Conservation (phyloP, 768 basidiomycete species). For the Mycena indigotica region DNA sequence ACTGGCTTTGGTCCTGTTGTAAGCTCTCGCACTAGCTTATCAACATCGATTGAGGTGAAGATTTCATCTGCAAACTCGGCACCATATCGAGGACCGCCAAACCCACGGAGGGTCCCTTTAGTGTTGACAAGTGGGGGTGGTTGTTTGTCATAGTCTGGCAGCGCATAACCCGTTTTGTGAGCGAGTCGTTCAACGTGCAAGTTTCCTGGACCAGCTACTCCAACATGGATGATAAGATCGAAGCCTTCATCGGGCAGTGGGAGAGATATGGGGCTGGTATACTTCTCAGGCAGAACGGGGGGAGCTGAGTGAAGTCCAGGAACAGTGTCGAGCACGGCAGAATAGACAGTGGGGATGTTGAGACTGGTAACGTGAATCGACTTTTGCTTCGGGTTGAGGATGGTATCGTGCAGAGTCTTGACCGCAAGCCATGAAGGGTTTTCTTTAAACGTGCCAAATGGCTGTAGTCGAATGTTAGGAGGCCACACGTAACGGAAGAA, state of each 20-base stretch:
- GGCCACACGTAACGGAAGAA: not conserved
- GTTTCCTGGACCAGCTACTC: conserved; percentile 12
- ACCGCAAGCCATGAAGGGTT: conserved; percentile 80
- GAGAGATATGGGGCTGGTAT: conserved; percentile 10
- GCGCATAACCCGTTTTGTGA: conserved; percentile 22
- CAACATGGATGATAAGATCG: conserved; percentile 20
- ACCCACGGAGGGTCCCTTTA: conserved; percentile 11
- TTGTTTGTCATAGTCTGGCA: conserved; percentile 16
- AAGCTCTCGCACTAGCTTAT: conserved; percentile 13
- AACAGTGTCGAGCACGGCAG: conserved; percentile 14
- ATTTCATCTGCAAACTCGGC: conserved; percentile 21
- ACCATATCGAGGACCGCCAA: conserved; percentile 14
- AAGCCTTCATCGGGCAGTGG: conserved; percentile 20
- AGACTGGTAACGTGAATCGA: conserved; percentile 5
- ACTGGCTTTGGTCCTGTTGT: conserved; percentile 16
- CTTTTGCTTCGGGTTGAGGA: conserved; percentile 41
- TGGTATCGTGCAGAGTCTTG: conserved; percentile 57
- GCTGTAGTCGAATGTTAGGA: conserved; percentile 37
- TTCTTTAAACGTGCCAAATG: conserved; percentile 54
- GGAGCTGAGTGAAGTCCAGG: conserved; percentile 18
- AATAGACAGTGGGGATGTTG: conserved; percentile 20
- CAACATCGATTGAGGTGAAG: conserved; percentile 16
- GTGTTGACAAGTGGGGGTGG: conserved; percentile 11
- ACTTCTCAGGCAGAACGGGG: conserved; percentile 7
- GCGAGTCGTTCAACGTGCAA: conserved; percentile 17